A percentile compares a stretch with the other conserved stretches of the same genome.
Evolutionary conservation across 1,139 yeast species (phyloP).

Genomic region (Saccharomyces hybrid): DNA sequence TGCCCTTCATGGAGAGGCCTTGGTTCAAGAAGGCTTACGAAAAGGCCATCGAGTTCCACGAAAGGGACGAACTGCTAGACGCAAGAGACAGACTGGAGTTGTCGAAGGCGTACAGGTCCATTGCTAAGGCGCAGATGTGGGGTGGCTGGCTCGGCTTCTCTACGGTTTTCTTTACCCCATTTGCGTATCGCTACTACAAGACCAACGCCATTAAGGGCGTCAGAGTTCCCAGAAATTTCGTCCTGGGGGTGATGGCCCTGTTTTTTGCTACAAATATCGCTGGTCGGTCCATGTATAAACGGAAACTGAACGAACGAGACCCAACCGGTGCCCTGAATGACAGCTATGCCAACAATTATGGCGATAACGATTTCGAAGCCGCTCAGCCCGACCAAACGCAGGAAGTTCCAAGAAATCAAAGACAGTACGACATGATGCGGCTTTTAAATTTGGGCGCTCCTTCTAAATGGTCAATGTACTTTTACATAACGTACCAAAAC

Average conservation of each 20-base stretch:
- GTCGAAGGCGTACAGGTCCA: constrained; percentile 18
- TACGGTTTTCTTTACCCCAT: constrained; percentile 29
- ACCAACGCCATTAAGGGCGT: constrained; percentile 33
- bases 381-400: constrained; percentile 2
- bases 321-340: constrained; percentile 14
- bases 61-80: constrained; percentile 26
- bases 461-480: constrained; percentile 35
- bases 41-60: constrained; percentile 28
- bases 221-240: constrained; percentile 31
- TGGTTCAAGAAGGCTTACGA: constrained; percentile 30
- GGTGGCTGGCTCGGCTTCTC: constrained; percentile 35
- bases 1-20: constrained; percentile 12
- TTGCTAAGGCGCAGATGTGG: constrained; percentile 22
- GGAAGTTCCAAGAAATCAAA: constrained; percentile 15
- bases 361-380: constrained; percentile 9
- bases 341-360: constrained; percentile 8
- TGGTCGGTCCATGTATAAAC: constrained; percentile 25
- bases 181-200: constrained; percentile 25
- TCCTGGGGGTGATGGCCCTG: constrained; percentile 33
- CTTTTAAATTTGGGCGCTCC: constrained; percentile 31
- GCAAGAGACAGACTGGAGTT: constrained; percentile 26
- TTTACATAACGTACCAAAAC: constrained; percentile 32
- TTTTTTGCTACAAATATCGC: constrained; percentile 28
- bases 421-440: constrained; percentile 34
- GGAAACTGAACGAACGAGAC: constrained; percentile 24